These are phyloP conservation scores for Trichoderma aggressivum DNA, from an alignment of 2,329 filamentous ascomycete species.

Conservation along the genomic window DNA sequence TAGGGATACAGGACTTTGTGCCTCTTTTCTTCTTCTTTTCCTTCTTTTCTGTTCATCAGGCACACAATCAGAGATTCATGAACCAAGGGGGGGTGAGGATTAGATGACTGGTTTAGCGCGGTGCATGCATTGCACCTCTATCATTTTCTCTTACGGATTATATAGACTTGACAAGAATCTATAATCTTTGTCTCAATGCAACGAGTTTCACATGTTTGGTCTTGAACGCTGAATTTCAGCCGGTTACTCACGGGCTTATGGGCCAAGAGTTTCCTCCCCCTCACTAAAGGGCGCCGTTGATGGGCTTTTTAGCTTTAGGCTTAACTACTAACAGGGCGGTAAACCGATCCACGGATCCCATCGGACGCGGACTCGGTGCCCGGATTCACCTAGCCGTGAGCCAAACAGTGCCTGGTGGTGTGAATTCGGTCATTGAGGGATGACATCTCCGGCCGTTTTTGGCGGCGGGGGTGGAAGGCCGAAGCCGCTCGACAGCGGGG, in stretches of 20 bases:
- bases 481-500: neutral
- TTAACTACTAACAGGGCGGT: neutral
- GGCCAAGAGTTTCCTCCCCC: neutral
- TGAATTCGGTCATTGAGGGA: neutral
- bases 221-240: too few species aligned
- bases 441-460: neutral
- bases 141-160: neutral
- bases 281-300: slow-evolving; percentile 10
- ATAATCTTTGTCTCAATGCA: neutral
- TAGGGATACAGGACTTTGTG: slow-evolving; percentile 4
- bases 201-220: neutral
- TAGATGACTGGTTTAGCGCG: neutral
- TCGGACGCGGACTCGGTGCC: neutral
- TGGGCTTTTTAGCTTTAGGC: neutral
- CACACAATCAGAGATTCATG: neutral
- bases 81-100: neutral
- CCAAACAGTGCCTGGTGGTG: neutral
- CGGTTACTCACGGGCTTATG: neutral
- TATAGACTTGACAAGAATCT: neutral
- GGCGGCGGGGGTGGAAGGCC: neutral
- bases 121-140: neutral
- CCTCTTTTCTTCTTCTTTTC: neutral
- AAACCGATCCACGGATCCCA: neutral
- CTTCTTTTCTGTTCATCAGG: neutral
- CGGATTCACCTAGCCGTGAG: neutral